Evolutionary conservation across 1,139 yeast species (phyloP), one percentile per base, ranked within the genome.

Genomic region (Geotrichum cucujoidarum): DNA sequence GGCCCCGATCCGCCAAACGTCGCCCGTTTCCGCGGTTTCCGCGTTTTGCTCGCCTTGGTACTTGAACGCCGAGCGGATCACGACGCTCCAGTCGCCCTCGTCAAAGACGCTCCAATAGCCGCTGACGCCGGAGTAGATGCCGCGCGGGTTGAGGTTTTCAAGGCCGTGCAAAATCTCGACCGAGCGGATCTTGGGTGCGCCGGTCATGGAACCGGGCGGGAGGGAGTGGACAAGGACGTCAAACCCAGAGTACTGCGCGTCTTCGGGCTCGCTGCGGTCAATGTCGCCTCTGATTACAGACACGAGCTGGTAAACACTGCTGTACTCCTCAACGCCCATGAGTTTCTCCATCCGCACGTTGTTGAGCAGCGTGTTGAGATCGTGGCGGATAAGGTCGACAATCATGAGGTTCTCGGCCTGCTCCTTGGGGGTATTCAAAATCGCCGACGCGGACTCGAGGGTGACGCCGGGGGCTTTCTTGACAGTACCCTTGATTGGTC

Each of bases 141-240:
- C 97, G 57, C 98, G 76, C 49, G 85, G 74, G 65, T 66, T 75
- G 61, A 56, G 61, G 24, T 53, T 62, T 60, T 71, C 88, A 50
- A 72, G 68, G 1, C 68, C 66, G 53, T 83, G 84, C 21, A 94
- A 72, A 13, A 94, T 66, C 63, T 90, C 94, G 2, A 92, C 95
- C 0, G 97, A 87, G 50, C 96, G 75, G 60, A 83, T 85, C 68
- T 94, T 94, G 1, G 99, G 99, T 0, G 99, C 98, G 2, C 99
- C 99, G 0, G 99, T 94, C 99, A 94, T 94, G 1, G 97, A 90
- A 0, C 99, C 99, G 0, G 99, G 97, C 1, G 99, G 98, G 32
- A 94, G 70, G 0, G 96, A 81, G 51, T 80, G 80, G 21, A 80
- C 77, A 17, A 92, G 72, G 4, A 90, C 72, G 62, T 92, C 97